Base-by-base conservation (phyloP, 768 basidiomycete species). In the Hypholoma sublateritium region DNA sequence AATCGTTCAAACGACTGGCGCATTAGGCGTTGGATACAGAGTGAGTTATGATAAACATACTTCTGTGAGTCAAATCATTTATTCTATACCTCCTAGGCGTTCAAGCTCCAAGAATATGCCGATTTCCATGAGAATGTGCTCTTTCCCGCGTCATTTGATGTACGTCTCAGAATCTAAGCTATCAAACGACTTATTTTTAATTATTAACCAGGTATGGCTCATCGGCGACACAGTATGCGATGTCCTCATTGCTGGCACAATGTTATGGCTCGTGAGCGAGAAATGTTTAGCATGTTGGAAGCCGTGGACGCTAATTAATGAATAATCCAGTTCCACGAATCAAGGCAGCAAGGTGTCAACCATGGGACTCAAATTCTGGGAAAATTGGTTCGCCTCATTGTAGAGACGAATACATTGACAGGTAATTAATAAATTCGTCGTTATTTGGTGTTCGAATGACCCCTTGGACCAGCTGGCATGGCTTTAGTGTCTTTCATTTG, bases 221-320 rank as follows among this genome's bases (percentile, higher is more conserved):
- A 48, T 55, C 34, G 54, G 54, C 25, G 54, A 55, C n/a, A 55
- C 46, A 9, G 54, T 55, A 9, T 55, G 54, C 28, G 54, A 55
- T 19, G 22, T 47, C 11, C 35, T 55, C 19, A 55, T 55, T 41
- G 54, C 54, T 21, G 54, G 54, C 1, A 55, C 54, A 4, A 55
- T 55, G 54, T 24, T 48, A 17, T 37, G 32, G 46, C 19, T 55
- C 2, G 54, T 55, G 35, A 37, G 54, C 34, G 2, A 37, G 2
- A 8, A 16, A 3, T n/a, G 3, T 7, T 17, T 11, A 6, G 9
- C 9, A 5, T 3, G 9, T 22, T 45, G 9, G 0, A 13, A 43
- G 19, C 32, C 5, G 16, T 22, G 17, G 7, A n/a, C 8, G 6
- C 8, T n/a, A 13, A 21, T 4, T 4, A 17, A 9, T 12, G 4